These are phyloP conservation scores for Lolium rigidum DNA, from an alignment of 176 grass and related monocot species.

Conservation along the genomic window DNA sequence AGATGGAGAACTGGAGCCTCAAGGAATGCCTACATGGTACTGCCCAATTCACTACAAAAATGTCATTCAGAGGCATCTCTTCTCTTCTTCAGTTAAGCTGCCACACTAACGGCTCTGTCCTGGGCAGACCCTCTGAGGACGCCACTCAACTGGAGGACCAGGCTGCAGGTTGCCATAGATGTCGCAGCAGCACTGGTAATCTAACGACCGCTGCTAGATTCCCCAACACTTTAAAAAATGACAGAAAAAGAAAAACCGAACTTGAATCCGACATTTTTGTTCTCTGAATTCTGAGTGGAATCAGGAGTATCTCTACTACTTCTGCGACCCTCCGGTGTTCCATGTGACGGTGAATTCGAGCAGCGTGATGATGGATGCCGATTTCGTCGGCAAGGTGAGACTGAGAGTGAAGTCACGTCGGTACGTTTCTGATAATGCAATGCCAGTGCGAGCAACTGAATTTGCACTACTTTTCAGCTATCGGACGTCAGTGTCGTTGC, in stretches of 20 bases:
- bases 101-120: slow-evolving; percentile 10
- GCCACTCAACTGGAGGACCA: slow-evolving; percentile 84
- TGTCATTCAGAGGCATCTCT: background rate
- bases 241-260: background rate
- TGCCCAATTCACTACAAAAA: background rate
- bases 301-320: slow-evolving; percentile 96
- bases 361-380: slow-evolving; percentile 71
- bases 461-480: slow-evolving; percentile 48
- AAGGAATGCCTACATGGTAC: slow-evolving; percentile 89
- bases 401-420: background rate
- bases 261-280: background rate
- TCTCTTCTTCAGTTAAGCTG: background rate
- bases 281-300: slow-evolving; percentile 44
- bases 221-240: background rate
- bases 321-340: slow-evolving; percentile 82
- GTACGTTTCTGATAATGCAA: background rate
- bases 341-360: slow-evolving; percentile 72
- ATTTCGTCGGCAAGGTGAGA: slow-evolving; percentile 77
- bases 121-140: slow-evolving; percentile 84
- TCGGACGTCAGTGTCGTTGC: slow-evolving; percentile 61
- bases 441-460: slow-evolving; percentile 5
- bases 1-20: slow-evolving; percentile 84
- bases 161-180: slow-evolving; percentile 87
- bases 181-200: slow-evolving; percentile 92
- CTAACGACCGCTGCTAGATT: background rate